phyloP scores from a whole-genome alignment of 805 yeast genomes.

The Ascoidea asiatica region DNA sequence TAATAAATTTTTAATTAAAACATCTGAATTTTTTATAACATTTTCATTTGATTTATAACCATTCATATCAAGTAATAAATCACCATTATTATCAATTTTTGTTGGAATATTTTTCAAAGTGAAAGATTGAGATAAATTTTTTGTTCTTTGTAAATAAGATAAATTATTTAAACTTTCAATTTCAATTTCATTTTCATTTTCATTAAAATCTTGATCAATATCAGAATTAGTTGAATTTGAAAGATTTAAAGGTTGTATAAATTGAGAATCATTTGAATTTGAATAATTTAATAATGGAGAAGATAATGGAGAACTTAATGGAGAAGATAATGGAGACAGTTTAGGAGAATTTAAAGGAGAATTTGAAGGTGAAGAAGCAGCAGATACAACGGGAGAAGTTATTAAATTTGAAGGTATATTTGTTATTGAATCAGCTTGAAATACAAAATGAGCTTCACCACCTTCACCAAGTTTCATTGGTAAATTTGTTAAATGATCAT shows the following conservation, averaged over 20 bases:
- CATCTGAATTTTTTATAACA: conserved; percentile 66
- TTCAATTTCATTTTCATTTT: conserved; percentile 23
- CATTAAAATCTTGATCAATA: conserved; percentile 7
- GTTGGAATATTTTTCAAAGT: conserved; percentile 73
- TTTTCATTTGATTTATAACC: conserved; percentile 86
- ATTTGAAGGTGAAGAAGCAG: conserved; percentile 46
- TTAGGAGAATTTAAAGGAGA: conserved; percentile 6
- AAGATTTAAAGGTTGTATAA: not conserved
- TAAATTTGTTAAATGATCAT: conserved; percentile 64
- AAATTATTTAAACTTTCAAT: conserved; percentile 48
- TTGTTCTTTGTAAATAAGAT: conserved; percentile 52
- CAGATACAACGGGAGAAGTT: conserved; percentile 76
- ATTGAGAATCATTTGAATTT: not conserved
- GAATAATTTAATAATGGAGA: no score
- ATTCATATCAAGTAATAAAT: conserved; percentile 81
- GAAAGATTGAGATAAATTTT: conserved; percentile 49
- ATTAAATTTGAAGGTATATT: conserved; percentile 66
- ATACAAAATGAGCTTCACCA: conserved; percentile 96
- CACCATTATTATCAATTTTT: conserved; percentile 79
- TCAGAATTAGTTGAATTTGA: conserved; percentile 9
- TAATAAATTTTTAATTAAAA: conserved; percentile 56
- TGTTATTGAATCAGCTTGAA: conserved; percentile 46
- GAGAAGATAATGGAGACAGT: conserved; percentile 4
- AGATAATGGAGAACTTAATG: not conserved
- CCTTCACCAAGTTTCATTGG: conserved; percentile 97